A percentile compares a stretch with the other conserved stretches of the same genome.
Evolutionary conservation across 2,329 filamentous ascomycete genomes (phyloP).

Genomic region (Fusarium sp.): DNA sequence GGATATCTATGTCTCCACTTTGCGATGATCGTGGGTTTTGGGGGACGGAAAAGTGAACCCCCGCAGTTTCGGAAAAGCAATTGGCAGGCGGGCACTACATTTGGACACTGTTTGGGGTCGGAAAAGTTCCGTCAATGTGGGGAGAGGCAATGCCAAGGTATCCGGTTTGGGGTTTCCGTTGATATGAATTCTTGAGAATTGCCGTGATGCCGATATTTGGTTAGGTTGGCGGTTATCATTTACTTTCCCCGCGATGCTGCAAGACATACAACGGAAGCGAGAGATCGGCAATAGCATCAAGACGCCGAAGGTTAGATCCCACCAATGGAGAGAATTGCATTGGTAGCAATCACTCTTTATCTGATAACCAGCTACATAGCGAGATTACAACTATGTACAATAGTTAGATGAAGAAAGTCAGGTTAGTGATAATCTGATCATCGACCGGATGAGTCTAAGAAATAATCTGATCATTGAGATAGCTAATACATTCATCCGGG

Average conservation of each 20-base stretch:
- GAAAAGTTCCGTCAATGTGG: slow-evolving; percentile 9
- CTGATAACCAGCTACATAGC: background rate
- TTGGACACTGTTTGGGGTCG: background rate
- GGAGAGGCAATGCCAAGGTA: background rate
- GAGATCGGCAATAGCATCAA: background rate
- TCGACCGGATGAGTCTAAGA: background rate
- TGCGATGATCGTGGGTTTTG: no score
- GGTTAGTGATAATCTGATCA: background rate
- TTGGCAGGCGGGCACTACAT: background rate
- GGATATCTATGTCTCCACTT: slow-evolving; percentile 20
- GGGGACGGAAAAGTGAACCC: slow-evolving; percentile 21
- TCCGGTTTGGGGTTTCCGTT: slow-evolving; percentile 19
- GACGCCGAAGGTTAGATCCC: background rate
- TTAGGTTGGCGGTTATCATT: background rate
- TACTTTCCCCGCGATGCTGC: background rate
- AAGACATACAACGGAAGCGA: background rate
- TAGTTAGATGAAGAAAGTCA: background rate
- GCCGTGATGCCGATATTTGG: background rate
- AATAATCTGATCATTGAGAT: background rate
- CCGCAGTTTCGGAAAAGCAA: slow-evolving; percentile 23
- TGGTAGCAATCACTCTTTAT: background rate
- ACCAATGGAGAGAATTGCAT: background rate
- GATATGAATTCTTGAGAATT: background rate
- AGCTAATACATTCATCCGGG: background rate
- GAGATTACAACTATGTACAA: background rate